Conservation (phyloP, 768 basidiomycete species). For the Rossbeevera mucosa region DNA sequence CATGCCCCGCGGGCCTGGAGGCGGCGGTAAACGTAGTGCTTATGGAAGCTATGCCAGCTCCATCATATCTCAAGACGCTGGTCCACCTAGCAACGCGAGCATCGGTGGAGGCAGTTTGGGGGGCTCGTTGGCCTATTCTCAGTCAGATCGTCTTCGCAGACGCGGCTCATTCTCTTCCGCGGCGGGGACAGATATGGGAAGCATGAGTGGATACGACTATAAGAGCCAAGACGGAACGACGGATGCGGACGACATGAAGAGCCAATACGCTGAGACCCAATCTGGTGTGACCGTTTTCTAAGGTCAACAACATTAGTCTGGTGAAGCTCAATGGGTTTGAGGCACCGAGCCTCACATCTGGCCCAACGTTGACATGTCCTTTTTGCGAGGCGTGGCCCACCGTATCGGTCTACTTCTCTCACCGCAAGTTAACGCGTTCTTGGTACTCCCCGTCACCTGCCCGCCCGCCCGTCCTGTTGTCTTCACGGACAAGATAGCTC, state of each 20-base stretch:
- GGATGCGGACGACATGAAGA: slow-evolving; percentile 84
- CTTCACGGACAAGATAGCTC: slow-evolving; percentile 2
- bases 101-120: slow-evolving; percentile 49
- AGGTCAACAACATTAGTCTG: slow-evolving; percentile 10
- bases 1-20: slow-evolving; percentile 52
- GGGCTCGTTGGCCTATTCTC: slow-evolving; percentile 73
- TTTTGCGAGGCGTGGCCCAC: slow-evolving; percentile 3
- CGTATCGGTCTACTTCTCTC: slow-evolving; percentile 7
- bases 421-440: slow-evolving; percentile 13
- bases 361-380: slow-evolving; percentile 10
- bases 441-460: not conserved
- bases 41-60: slow-evolving; percentile 85
- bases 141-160: slow-evolving; percentile 82
- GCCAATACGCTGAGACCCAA: slow-evolving; percentile 83
- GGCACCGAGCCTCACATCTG: slow-evolving; percentile 3
- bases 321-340: slow-evolving; percentile 13
- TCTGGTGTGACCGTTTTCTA: slow-evolving; percentile 84
- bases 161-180: slow-evolving; percentile 75
- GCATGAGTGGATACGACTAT: slow-evolving; percentile 73
- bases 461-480: slow-evolving; percentile 1
- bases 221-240: slow-evolving; percentile 84
- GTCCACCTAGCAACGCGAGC: slow-evolving; percentile 54
- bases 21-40: slow-evolving; percentile 68
- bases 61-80: slow-evolving; percentile 88
- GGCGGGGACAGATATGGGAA: slow-evolving; percentile 72